Conservation (phyloP, 106 monocot species). For the Apostasia ramifera region DNA sequence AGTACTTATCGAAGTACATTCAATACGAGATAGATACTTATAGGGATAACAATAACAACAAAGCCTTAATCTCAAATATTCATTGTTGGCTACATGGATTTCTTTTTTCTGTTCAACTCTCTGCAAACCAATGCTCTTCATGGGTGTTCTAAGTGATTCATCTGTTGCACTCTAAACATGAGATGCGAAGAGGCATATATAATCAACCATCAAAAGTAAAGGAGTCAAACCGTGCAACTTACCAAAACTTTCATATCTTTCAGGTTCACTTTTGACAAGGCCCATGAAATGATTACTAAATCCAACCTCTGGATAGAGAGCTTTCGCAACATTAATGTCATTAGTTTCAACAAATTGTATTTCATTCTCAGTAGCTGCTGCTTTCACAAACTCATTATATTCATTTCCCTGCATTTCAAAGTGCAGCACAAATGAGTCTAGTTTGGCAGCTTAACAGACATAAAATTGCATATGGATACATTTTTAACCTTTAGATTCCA, state of each 20-base stretch:
- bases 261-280: conserved; percentile 84
- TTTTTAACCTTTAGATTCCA: too few relatives aligned
- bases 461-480: neutral
- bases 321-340: conserved; percentile 50
- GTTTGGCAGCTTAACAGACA: neutral
- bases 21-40: neutral
- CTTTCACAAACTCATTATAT: conserved; percentile 81
- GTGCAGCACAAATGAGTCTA: neutral
- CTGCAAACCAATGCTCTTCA: too few relatives aligned
- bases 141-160: too few relatives aligned
- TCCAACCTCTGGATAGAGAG: conserved; percentile 64
- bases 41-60: too few relatives aligned
- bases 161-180: too few relatives aligned
- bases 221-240: conserved; percentile 13
- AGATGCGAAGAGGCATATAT: too few relatives aligned
- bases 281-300: conserved; percentile 54
- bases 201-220: neutral
- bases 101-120: too few relatives aligned
- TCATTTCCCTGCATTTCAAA: conserved; percentile 48
- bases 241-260: conserved; percentile 81
- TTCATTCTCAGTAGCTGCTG: conserved; percentile 64
- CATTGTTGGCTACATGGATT: too few relatives aligned
- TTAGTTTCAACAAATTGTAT: conserved; percentile 81
- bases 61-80: too few relatives aligned
- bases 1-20: neutral